These are phyloP conservation scores for Pseudophaeomoniella oleicola DNA, from an alignment of 2,329 filamentous ascomycete genomes.

Conservation along the genomic window DNA sequence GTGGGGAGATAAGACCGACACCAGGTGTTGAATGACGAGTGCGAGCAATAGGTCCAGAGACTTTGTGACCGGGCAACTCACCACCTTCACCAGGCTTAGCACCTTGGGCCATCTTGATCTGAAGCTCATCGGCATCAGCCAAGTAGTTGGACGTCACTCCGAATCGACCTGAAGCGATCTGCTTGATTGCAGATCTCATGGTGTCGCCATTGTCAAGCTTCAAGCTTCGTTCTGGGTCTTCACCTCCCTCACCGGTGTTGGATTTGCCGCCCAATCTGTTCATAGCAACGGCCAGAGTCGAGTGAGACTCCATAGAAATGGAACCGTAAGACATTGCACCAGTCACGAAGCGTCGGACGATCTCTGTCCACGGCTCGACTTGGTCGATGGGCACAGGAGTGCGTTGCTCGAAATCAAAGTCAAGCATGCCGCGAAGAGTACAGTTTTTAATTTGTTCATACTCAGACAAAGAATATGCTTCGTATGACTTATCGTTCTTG, in stretches of 20 bases:
- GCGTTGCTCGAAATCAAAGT: slow-evolving; percentile 87
- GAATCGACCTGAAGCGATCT: slow-evolving; percentile 89
- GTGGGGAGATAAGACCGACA: slow-evolving; percentile 89
- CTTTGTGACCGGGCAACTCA: slow-evolving; percentile 93
- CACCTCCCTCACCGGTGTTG: slow-evolving; percentile 94
- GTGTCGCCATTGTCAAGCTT: slow-evolving; percentile 83
- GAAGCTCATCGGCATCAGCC: slow-evolving; percentile 85
- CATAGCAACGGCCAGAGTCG: slow-evolving; percentile 89
- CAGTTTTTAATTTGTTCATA: slow-evolving; percentile 96
- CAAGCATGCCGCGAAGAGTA: slow-evolving; percentile 81
- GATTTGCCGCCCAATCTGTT: slow-evolving; percentile 93
- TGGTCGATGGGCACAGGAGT: slow-evolving; percentile 84
- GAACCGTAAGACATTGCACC: slow-evolving; percentile 98
- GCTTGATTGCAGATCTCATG: slow-evolving; percentile 95
- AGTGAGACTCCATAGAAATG: slow-evolving; percentile 97
- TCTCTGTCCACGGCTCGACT: slow-evolving; percentile 96
- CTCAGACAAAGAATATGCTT: slow-evolving; percentile 83
- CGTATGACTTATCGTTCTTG: slow-evolving; percentile 97
- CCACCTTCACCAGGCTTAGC: slow-evolving; percentile 96
- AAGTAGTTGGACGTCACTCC: slow-evolving; percentile 92
- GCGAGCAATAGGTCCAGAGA: slow-evolving; percentile 82
- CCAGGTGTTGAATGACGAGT: slow-evolving; percentile 93
- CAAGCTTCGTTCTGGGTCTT: slow-evolving; percentile 81
- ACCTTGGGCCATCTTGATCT: slow-evolving; percentile 99
- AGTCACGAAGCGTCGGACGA: slow-evolving; percentile 89